These are phyloP conservation scores for Tilletia horrida DNA, from an alignment of 1,284 basidiomycete species.

Conservation along the genomic window DNA sequence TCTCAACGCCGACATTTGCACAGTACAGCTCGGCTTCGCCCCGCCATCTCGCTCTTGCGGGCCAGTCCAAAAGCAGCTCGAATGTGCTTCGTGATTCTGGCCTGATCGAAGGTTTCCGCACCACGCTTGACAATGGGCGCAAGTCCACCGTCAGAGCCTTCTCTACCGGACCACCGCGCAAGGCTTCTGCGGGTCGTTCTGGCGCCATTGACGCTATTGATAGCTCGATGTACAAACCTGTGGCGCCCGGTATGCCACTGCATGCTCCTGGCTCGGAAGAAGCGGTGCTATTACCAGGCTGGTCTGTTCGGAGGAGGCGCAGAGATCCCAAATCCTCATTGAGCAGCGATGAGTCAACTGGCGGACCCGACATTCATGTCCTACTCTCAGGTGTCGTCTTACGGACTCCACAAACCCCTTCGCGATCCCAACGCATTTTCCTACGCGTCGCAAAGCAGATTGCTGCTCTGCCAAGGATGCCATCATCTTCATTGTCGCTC, in stretches of 20 bases:
- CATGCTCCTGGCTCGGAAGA: slow-evolving; percentile 13
- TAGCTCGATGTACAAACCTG: neutral
- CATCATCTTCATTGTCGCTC: neutral
- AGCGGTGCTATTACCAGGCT: slow-evolving; percentile 11
- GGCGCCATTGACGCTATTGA: too few species aligned
- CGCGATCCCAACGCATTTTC: slow-evolving; percentile 8
- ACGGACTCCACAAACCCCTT: slow-evolving; percentile 3
- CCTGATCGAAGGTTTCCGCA: too few species aligned
- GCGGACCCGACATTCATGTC: neutral
- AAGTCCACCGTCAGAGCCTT: too few species aligned
- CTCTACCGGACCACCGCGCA: too few species aligned
- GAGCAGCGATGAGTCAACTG: neutral
- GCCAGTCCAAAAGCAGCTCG: neutral
- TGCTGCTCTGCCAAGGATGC: slow-evolving; percentile 14
- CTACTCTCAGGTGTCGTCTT: slow-evolving; percentile 9
- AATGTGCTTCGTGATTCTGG: too few species aligned
- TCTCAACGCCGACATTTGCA: too few species aligned
- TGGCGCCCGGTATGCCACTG: slow-evolving; percentile 11
- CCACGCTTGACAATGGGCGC: too few species aligned
- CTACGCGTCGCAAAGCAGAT: slow-evolving; percentile 9
- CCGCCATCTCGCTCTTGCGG: neutral
- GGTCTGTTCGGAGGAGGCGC: neutral
- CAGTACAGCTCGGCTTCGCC: neutral
- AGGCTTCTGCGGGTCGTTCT: too few species aligned
- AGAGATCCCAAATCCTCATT: neutral